Conservation (phyloP, 1,139 yeast species). For the Debaryomycetaceae sp. region DNA sequence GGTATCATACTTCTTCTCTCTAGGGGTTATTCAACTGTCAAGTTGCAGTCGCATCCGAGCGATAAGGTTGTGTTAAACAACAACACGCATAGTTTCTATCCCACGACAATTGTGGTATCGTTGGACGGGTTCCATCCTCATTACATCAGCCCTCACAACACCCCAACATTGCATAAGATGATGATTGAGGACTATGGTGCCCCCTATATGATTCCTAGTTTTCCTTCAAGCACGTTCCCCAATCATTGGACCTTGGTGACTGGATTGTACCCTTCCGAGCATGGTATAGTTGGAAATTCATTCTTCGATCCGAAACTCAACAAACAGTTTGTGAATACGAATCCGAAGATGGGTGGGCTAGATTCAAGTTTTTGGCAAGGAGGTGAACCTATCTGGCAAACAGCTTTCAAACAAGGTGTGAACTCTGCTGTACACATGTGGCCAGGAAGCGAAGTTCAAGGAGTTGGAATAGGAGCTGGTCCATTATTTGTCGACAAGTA, state of each 20-base stretch:
- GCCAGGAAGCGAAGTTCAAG: slow-evolving; percentile 85
- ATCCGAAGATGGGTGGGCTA: slow-evolving; percentile 53
- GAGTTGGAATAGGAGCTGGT: slow-evolving; percentile 37
- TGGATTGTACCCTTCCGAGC: slow-evolving; percentile 78
- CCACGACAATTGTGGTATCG: slow-evolving; percentile 75
- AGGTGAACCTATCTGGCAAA: slow-evolving; percentile 86
- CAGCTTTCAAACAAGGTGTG: slow-evolving; percentile 65
- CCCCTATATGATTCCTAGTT: slow-evolving; percentile 82
- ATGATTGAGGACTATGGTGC: slow-evolving; percentile 58
- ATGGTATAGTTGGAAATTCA: slow-evolving; percentile 84
- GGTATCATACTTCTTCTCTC: neutral
- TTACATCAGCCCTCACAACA: slow-evolving; percentile 60
- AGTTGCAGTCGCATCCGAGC: slow-evolving; percentile 13
- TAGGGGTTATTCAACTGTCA: neutral
- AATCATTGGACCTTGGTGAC: slow-evolving; percentile 91
- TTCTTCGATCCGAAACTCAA: slow-evolving; percentile 62
- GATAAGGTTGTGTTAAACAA: slow-evolving; percentile 37
- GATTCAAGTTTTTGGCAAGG: slow-evolving; percentile 74
- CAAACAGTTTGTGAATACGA: slow-evolving; percentile 61
- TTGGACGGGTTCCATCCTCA: slow-evolving; percentile 92
- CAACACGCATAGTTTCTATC: slow-evolving; percentile 69
- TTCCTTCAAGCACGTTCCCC: slow-evolving; percentile 88
- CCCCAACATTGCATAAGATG: slow-evolving; percentile 68
- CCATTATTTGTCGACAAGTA: slow-evolving; percentile 58
- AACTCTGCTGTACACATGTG: slow-evolving; percentile 88